Conservation (phyloP, 768 basidiomycete species). For the Mycena sanguinolenta region DNA sequence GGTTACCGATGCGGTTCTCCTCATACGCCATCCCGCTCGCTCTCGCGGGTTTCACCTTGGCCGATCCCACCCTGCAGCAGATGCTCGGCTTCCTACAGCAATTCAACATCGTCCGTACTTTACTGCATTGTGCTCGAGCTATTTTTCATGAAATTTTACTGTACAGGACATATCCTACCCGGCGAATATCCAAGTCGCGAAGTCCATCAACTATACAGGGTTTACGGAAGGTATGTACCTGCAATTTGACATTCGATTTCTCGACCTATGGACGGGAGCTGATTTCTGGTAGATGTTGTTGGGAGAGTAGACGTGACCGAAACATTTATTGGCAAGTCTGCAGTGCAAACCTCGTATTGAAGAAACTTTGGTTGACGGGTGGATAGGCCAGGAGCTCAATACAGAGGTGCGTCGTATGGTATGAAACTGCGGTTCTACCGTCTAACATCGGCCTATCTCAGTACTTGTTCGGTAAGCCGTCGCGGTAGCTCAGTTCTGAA, state of each 20-base stretch:
- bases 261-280: not conserved
- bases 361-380: not conserved
- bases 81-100: slow-evolving; percentile 11
- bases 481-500: not conserved
- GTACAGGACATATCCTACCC: slow-evolving; percentile 19
- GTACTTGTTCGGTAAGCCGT: slow-evolving; percentile 1
- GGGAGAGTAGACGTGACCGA: slow-evolving; percentile 16
- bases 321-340: slow-evolving; percentile 4
- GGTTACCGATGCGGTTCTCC: too few relatives aligned
- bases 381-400: slow-evolving; percentile 7
- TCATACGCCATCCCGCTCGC: not conserved
- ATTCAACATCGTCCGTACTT: not conserved
- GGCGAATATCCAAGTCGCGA: slow-evolving; percentile 6
- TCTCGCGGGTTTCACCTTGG: not conserved
- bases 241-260: not conserved
- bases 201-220: slow-evolving; percentile 15
- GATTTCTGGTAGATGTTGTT: slow-evolving; percentile 5
- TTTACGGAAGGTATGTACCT: slow-evolving; percentile 17
- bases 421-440: too few relatives aligned
- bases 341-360: too few relatives aligned
- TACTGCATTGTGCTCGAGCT: not conserved
- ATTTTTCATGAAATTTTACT: not conserved
- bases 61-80: slow-evolving; percentile 3
- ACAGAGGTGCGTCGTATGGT: slow-evolving; percentile 3
- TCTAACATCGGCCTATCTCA: not conserved